Conservation (phyloP, 345 rosid genomes). For the Populus tremula region DNA sequence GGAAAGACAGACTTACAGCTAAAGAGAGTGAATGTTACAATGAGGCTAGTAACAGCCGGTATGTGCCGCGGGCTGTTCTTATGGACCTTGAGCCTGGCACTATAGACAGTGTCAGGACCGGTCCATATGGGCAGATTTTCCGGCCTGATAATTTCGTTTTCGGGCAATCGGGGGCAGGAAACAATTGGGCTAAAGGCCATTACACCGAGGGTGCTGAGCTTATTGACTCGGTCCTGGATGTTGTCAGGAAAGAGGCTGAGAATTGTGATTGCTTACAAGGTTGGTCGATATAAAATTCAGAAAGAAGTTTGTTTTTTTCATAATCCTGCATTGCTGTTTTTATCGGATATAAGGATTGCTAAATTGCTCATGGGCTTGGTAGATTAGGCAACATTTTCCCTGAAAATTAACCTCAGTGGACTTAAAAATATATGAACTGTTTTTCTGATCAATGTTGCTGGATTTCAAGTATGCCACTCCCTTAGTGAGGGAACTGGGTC, state of each 20-base stretch:
- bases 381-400: not conserved
- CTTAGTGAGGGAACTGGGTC: slow-evolving; percentile 41
- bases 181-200: slow-evolving; percentile 41
- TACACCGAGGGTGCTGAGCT: slow-evolving; percentile 42
- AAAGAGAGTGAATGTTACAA: slow-evolving; percentile 31
- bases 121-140: slow-evolving; percentile 24
- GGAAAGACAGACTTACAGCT: slow-evolving; percentile 24
- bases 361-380: not conserved
- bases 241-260: slow-evolving; percentile 38
- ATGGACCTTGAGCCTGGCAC: slow-evolving; percentile 46
- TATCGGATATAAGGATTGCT: not conserved
- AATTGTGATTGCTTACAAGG: slow-evolving; percentile 41
- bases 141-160: slow-evolving; percentile 33
- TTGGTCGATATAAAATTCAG: not conserved
- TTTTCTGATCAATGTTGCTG: not conserved
- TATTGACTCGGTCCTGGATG: slow-evolving; percentile 35
- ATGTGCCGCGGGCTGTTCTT: slow-evolving; percentile 36
- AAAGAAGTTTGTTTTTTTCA: too few species aligned
- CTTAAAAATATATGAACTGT: not conserved
- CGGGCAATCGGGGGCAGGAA: slow-evolving; percentile 36
- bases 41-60: slow-evolving; percentile 25
- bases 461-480: slow-evolving; percentile 41
- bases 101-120: slow-evolving; percentile 31
- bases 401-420: not conserved
- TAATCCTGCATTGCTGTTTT: not conserved